Evolutionary conservation across 768 basidiomycete species (phyloP).

Genomic region (Hygrophorus pudorinus): DNA sequence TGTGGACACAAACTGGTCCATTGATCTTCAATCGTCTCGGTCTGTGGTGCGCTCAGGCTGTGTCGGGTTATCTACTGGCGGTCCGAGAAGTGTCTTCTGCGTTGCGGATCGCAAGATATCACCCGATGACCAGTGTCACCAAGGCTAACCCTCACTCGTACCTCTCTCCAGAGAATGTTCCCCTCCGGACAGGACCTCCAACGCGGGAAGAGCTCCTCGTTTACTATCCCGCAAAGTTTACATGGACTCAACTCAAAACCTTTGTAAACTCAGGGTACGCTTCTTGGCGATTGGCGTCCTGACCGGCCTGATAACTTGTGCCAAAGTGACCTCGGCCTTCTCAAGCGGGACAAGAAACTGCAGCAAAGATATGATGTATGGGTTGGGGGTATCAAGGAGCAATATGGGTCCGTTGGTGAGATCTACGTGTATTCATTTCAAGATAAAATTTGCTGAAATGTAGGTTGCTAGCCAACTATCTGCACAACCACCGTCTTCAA

Average conservation of each 20-base stretch:
- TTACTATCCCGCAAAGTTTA: conserved; percentile 68
- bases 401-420: conserved; percentile 63
- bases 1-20: too few species aligned
- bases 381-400: conserved; percentile 38
- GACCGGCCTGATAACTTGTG: neutral
- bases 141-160: neutral
- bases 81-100: neutral
- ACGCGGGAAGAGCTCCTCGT: conserved; percentile 55
- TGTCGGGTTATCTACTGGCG: neutral
- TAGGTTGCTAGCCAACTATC: conserved; percentile 49
- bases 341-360: conserved; percentile 63
- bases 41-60: too few species aligned
- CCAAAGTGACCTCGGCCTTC: conserved; percentile 66
- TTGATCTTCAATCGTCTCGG: too few species aligned
- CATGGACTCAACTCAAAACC: conserved; percentile 65
- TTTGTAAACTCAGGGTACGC: conserved; percentile 71
- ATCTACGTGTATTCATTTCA: conserved; percentile 4
- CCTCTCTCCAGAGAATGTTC: conserved; percentile 16
- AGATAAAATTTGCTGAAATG: neutral
- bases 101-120: neutral
- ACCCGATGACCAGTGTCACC: neutral
- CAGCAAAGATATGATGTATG: conserved; percentile 61
- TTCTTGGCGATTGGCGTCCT: neutral
- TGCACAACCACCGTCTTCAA: conserved; percentile 56
- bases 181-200: conserved; percentile 50